phyloP scores from a whole-genome alignment of 1,284 basidiomycete genomes.

The Trametes sp. region DNA sequence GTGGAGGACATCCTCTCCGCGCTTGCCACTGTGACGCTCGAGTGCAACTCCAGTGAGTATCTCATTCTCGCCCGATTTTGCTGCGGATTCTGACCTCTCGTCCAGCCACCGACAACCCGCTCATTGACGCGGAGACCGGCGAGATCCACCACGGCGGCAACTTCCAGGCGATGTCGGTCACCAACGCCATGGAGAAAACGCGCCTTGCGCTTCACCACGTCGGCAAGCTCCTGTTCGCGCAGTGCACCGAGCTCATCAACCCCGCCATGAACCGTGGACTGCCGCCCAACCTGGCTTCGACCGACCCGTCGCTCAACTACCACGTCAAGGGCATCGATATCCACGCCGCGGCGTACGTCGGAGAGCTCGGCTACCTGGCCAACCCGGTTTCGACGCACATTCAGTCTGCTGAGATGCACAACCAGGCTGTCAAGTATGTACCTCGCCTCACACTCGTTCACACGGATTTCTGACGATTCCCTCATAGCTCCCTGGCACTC shows the following conservation, averaged over 20 bases:
- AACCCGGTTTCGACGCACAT: constrained; percentile 87
- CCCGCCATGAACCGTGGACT: constrained; percentile 85
- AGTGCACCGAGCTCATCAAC: constrained; percentile 85
- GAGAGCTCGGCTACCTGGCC: constrained; percentile 84
- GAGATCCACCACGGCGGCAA: constrained; percentile 85
- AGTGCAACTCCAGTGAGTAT: constrained; percentile 86
- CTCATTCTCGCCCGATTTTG: too few species aligned
- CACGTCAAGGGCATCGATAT: constrained; percentile 89
- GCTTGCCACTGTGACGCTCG: constrained; percentile 68
- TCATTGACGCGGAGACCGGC: constrained; percentile 72
- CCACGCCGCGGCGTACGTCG: constrained; percentile 80
- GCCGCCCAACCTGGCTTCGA: constrained; percentile 82
- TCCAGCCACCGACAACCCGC: constrained; percentile 78
- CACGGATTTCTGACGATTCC: constrained; percentile 17
- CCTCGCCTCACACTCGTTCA: not conserved
- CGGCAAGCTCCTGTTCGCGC: constrained; percentile 85
- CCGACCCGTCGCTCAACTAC: constrained; percentile 85
- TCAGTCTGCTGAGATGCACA: constrained; percentile 89
- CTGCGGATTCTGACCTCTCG: constrained; percentile 21
- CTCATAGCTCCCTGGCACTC: constrained; percentile 75
- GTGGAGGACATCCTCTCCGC: constrained; percentile 82
- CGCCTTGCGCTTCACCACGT: constrained; percentile 83
- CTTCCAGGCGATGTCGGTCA: constrained; percentile 89
- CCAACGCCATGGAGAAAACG: constrained; percentile 90
- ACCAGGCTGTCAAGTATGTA: constrained; percentile 83